Evolutionary conservation across 164 flowering plant genomes (phyloP), one percentile per base, ranked within the genome.

Genomic region (Taxillus chinensis): DNA sequence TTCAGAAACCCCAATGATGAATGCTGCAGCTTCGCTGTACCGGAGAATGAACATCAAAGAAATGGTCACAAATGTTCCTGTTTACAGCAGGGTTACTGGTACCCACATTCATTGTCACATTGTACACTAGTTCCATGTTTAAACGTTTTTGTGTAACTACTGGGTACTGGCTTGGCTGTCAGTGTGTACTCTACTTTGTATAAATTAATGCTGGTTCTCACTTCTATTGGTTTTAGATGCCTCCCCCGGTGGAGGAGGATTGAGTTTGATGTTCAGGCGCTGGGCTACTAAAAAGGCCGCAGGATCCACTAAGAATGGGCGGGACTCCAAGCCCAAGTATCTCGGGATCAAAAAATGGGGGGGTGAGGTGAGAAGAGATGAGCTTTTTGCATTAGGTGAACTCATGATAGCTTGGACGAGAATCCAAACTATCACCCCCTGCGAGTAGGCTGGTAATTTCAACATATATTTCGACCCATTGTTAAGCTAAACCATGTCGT

Each of bases 281-380:
- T 93, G 97, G 97, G 99, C 99, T 58, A 80, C 96, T 50, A 93
- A 93, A 58, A 93, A 93, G 75, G 69, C 95, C 6, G 96, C 92
- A 14, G 97, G 99, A 15, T 93, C 95, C 7, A 79, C 98, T 16
- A 93, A 93, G 79, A 93, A 93, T 66, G 99, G 99, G 9, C 80
- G 99, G 8, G 99, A 93, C 71, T 93, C 99, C 4, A 78, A 83
- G 5, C 99, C 99, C 14, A 90, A 90, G 77, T 62, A 73, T 70
- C 87, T 93, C 58, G 99, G 97, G 8, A 97, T 90, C 43, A 93
- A 93, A 81, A 93, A 93, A 74, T 90, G 84, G 68, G 99, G 97
- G 61, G 99, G 99, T n/a, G 96, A 90, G 92, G 97, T 90, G 17
- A 67, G 74, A 45, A 48, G 7, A 4, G 60, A 49, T 0, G 27